Evolutionary conservation across 306 rosid species (phyloP).

Genomic region (Cajanus cajan): DNA sequence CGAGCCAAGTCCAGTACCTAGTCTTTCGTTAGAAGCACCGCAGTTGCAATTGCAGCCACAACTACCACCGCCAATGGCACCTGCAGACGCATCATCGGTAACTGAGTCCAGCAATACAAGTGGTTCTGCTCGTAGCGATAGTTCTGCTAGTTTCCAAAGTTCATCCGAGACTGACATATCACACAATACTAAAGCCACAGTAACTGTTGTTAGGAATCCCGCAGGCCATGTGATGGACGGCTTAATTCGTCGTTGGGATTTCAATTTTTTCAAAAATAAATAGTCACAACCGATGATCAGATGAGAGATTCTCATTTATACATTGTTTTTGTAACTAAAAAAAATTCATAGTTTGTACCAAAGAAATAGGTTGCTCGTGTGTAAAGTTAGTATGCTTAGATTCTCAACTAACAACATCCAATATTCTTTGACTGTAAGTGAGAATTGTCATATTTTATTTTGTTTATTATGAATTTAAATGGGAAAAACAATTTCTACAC

Average conservation of each 20-base stretch:
- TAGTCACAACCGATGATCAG: conserved; percentile 53
- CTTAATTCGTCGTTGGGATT: conserved; percentile 97
- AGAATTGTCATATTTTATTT: conserved; percentile 19
- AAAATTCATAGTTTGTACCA: conserved; percentile 43
- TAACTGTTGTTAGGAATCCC: conserved; percentile 79
- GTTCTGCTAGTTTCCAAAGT: conserved; percentile 47
- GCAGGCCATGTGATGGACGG: conserved; percentile 82
- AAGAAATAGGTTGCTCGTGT: conserved; percentile 50
- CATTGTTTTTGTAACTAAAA: conserved; percentile 52
- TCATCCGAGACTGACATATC: conserved; percentile 75
- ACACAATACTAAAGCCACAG: conserved; percentile 80
- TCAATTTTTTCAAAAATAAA: conserved; percentile 80
- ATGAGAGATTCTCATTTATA: conserved; percentile 40
- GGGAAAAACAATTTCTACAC: neutral
- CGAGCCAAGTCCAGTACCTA: conserved; percentile 32
- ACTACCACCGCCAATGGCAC: neutral
- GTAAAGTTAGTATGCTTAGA: conserved; percentile 41
- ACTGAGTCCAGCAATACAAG: conserved; percentile 50
- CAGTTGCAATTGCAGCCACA: neutral
- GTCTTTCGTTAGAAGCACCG: conserved; percentile 8
- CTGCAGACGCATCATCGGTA: conserved; percentile 28
- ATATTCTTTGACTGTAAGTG: conserved; percentile 44
- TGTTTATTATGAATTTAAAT: conserved; percentile 9
- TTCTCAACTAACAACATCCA: conserved; percentile 31
- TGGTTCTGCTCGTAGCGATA: conserved; percentile 44